phyloP scores from a whole-genome alignment of 2,329 filamentous ascomycete species.

The Ascochyta viciae-villosae region DNA sequence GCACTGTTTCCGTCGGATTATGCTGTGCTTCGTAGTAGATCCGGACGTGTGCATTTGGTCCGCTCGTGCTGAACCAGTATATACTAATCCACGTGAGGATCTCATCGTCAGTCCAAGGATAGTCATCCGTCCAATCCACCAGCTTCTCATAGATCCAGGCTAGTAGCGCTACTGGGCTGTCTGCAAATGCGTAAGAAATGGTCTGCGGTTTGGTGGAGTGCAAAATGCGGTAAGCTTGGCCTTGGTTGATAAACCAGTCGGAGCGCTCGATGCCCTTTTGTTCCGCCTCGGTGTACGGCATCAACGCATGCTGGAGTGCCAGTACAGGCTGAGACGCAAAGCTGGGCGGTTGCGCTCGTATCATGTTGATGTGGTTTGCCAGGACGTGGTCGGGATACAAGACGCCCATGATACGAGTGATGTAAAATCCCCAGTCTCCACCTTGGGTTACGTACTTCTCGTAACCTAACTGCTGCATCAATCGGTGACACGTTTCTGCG shows the following conservation, averaged over 20 bases:
- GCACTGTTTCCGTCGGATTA: slow-evolving; percentile 32
- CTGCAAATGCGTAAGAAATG: slow-evolving; percentile 71
- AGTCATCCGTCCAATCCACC: slow-evolving; percentile 75
- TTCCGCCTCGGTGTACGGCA: slow-evolving; percentile 62
- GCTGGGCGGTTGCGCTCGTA: slow-evolving; percentile 50
- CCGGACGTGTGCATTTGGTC: slow-evolving; percentile 69
- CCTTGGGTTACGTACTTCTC: slow-evolving; percentile 64
- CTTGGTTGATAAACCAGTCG: slow-evolving; percentile 65
- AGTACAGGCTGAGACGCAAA: slow-evolving; percentile 62
- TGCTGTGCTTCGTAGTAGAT: slow-evolving; percentile 76
- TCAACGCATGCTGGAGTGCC: slow-evolving; percentile 63
- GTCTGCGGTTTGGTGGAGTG: slow-evolving; percentile 77
- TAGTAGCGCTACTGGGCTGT: slow-evolving; percentile 73
- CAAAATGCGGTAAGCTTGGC: slow-evolving; percentile 64
- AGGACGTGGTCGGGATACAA: slow-evolving; percentile 65
- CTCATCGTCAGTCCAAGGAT: slow-evolving; percentile 78
- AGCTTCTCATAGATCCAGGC: slow-evolving; percentile 86
- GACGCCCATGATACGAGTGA: slow-evolving; percentile 68
- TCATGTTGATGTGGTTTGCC: slow-evolving; percentile 69
- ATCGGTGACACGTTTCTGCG: slow-evolving; percentile 68
- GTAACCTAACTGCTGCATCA: slow-evolving; percentile 75
- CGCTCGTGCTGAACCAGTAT: slow-evolving; percentile 74
- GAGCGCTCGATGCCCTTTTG: slow-evolving; percentile 60
- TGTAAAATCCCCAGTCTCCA: slow-evolving; percentile 74
- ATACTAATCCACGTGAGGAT: slow-evolving; percentile 77